phyloP scores from a whole-genome alignment of 2,329 filamentous ascomycete genomes.

The Beauveria medogensis region DNA sequence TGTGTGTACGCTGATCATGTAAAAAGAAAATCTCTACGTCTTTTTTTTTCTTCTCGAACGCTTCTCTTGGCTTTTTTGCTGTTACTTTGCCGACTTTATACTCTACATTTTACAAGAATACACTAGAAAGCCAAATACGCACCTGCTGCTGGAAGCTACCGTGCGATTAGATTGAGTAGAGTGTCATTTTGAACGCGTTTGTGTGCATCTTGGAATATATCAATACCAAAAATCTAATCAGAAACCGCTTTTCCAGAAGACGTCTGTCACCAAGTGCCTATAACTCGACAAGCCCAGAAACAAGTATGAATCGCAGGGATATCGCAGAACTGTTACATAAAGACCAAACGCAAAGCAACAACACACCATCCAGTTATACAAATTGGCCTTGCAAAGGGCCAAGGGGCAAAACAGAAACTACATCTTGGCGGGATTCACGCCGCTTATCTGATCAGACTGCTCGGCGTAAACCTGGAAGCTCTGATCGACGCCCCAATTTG shows the following conservation, averaged over 20 bases:
- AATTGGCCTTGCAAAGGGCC: neutral
- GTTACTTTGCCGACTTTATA: neutral
- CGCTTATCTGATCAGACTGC: slow-evolving; percentile 12
- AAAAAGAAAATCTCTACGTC: slow-evolving; percentile 11
- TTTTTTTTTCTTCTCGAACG: neutral
- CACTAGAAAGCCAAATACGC: neutral
- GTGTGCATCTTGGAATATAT: neutral
- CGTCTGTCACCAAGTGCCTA: neutral
- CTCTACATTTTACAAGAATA: too few species aligned
- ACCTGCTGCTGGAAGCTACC: neutral
- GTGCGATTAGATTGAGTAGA: slow-evolving; percentile 1
- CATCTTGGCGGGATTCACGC: slow-evolving; percentile 3
- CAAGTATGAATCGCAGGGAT: neutral
- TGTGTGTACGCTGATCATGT: slow-evolving; percentile 13
- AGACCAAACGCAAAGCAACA: neutral
- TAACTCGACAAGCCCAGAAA: neutral
- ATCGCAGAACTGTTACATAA: neutral
- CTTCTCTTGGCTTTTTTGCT: neutral
- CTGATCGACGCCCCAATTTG: slow-evolving; percentile 44
- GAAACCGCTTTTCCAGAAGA: neutral
- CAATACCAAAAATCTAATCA: neutral
- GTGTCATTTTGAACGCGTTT: neutral
- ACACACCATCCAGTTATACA: neutral
- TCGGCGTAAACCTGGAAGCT: slow-evolving; percentile 42
- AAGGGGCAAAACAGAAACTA: neutral